Evolutionary conservation across 148 eudicot species (phyloP).

Genomic region (Dianthus caryophyllus): DNA sequence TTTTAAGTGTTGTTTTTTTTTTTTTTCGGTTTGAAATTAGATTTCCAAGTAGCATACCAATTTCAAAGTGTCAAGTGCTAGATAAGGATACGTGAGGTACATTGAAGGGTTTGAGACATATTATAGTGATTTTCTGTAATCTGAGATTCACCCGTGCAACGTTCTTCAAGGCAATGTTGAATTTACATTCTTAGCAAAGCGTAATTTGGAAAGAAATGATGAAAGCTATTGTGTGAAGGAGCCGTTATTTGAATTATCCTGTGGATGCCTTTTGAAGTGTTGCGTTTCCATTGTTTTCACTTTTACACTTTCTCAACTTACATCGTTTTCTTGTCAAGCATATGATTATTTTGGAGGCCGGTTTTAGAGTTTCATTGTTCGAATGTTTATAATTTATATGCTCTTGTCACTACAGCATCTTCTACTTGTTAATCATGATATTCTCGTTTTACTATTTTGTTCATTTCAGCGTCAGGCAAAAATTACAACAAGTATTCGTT

Average conservation of each 20-base stretch:
- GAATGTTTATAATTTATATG: background rate
- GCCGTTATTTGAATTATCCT: background rate
- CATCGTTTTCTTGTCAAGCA: too few relatives aligned
- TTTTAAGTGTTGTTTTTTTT: too few relatives aligned
- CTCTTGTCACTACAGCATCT: background rate
- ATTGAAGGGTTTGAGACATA: too few relatives aligned
- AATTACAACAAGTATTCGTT: constrained; percentile 15
- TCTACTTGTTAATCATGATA: background rate
- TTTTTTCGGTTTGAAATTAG: too few relatives aligned
- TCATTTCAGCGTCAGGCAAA: constrained; percentile 10
- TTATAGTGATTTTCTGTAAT: too few relatives aligned
- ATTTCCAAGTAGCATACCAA: too few relatives aligned
- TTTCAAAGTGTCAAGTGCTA: too few relatives aligned
- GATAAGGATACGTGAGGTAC: too few relatives aligned
- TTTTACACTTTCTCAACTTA: too few relatives aligned
- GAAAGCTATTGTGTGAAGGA: background rate
- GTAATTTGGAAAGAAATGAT: background rate
- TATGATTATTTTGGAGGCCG: background rate
- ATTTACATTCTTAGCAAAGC: background rate
- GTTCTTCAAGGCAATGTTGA: too few relatives aligned
- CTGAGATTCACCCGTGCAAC: too few relatives aligned
- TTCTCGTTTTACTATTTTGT: background rate
- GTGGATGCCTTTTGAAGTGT: background rate
- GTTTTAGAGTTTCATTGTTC: background rate
- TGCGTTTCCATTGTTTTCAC: too few relatives aligned